Conservation (phyloP, 495 filamentous ascomycete genomes). For the Elasticomyces elasticus region DNA sequence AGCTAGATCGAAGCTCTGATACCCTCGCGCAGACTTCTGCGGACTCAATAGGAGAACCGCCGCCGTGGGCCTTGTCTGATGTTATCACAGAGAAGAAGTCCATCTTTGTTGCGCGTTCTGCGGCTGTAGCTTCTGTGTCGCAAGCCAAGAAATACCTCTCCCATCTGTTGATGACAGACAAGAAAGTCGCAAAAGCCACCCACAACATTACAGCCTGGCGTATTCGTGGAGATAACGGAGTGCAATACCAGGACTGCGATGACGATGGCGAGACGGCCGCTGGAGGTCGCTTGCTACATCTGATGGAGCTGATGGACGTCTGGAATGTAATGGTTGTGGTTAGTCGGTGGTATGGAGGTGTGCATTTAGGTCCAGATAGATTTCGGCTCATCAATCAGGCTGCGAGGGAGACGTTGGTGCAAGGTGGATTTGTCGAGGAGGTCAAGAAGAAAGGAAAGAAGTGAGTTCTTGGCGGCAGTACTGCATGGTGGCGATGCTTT, state of each 20-base stretch:
- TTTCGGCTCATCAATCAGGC: conserved; percentile 82
- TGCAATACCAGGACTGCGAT: conserved; percentile 76
- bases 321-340: conserved; percentile 93
- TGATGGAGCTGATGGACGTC: conserved; percentile 90
- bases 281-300: conserved; percentile 69
- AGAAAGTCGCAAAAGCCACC: conserved; percentile 70
- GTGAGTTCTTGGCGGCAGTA: too few species aligned
- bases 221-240: conserved; percentile 40
- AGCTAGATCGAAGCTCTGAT: background rate
- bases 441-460: conserved; percentile 29
- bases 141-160: conserved; percentile 61
- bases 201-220: conserved; percentile 80
- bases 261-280: conserved; percentile 97
- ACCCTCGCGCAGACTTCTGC: background rate
- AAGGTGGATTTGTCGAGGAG: conserved; percentile 57
- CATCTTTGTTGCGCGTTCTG: conserved; percentile 70
- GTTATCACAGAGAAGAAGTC: conserved; percentile 74
- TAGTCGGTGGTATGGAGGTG: conserved; percentile 86
- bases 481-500: too few species aligned
- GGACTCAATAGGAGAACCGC: conserved; percentile 15
- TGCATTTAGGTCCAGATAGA: conserved; percentile 74
- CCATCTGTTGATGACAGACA: conserved; percentile 68
- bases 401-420: conserved; percentile 75
- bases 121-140: conserved; percentile 51
- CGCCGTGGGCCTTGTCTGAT: conserved; percentile 40